Evolutionary conservation across 805 yeast species (phyloP).

Genomic region (Saccharomycopsis schoenii): DNA sequence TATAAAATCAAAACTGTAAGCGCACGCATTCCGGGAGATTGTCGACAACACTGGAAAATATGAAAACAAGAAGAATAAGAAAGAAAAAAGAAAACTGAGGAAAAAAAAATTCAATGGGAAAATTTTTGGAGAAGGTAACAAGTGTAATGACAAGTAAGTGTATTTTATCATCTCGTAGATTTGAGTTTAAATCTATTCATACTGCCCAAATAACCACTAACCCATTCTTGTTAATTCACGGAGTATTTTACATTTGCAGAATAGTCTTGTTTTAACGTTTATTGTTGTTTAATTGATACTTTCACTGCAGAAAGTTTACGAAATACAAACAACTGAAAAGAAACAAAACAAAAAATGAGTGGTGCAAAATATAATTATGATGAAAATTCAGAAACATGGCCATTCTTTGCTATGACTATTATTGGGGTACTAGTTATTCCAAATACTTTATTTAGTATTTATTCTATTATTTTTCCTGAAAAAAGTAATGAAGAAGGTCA

Average conservation of each 20-base stretch:
- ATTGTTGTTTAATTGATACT: no score
- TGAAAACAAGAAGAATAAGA: not conserved
- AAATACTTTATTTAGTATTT: constrained; percentile 31
- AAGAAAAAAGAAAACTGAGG: not conserved
- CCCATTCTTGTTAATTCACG: no score
- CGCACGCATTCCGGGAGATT: not conserved
- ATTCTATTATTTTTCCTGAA: constrained; percentile 21
- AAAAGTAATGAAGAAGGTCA: constrained; percentile 27
- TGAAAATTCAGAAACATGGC: constrained; percentile 89
- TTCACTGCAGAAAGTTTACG: no score
- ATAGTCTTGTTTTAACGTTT: no score
- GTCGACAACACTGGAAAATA: not conserved
- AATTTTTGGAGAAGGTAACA: not conserved
- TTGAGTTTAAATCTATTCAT: not conserved
- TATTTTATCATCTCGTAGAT: not conserved
- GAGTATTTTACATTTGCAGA: not conserved
- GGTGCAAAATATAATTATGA: constrained; percentile 66
- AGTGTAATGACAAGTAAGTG: not conserved
- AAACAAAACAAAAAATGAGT: constrained; percentile 27
- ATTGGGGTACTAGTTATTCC: constrained; percentile 63
- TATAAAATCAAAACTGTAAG: not conserved
- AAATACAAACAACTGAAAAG: not conserved
- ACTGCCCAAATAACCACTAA: not conserved
- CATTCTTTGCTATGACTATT: constrained; percentile 72
- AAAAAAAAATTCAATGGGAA: not conserved